Percentiles rank a stretch among this genome's conserved stretches.
Evolutionary conservation across 2,329 filamentous ascomycete genomes (phyloP).

Genomic region (Aspergillus thermomutatus): DNA sequence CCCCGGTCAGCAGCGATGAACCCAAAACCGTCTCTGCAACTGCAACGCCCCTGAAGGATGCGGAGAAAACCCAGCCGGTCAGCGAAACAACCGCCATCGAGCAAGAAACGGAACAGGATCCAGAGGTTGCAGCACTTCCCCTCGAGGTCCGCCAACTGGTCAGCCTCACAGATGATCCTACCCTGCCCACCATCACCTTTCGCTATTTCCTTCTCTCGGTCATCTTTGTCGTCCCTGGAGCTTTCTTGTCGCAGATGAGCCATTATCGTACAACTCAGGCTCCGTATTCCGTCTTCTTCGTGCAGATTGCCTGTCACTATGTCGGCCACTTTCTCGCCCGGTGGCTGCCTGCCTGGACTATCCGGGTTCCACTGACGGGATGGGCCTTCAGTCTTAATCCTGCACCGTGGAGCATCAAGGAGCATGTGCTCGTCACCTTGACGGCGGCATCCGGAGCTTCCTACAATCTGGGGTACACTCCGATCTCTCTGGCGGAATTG

Average conservation of each 20-base stretch:
- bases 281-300: slow-evolving; percentile 60
- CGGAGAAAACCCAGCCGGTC: slow-evolving; percentile 14
- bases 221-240: slow-evolving; percentile 56
- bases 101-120: slow-evolving; percentile 43
- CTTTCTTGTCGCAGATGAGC: slow-evolving; percentile 56
- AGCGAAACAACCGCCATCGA: slow-evolving; percentile 4
- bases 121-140: slow-evolving; percentile 53
- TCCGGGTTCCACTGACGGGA: slow-evolving; percentile 47
- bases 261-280: slow-evolving; percentile 57
- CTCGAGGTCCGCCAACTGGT: slow-evolving; percentile 56
- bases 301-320: slow-evolving; percentile 58
- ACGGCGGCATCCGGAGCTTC: slow-evolving; percentile 53
- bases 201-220: slow-evolving; percentile 56
- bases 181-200: slow-evolving; percentile 56
- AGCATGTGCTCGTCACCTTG: slow-evolving; percentile 57
- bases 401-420: slow-evolving; percentile 56
- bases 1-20: background rate
- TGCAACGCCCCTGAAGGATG: slow-evolving; percentile 7
- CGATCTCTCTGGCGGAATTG: slow-evolving; percentile 55
- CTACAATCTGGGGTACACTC: slow-evolving; percentile 50
- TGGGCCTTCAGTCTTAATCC: slow-evolving; percentile 55
- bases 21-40: background rate
- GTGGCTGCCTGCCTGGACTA: slow-evolving; percentile 46
- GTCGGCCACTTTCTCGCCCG: slow-evolving; percentile 52
- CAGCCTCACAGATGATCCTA: slow-evolving; percentile 56